Evolutionary conservation across 1,139 yeast species (phyloP), one percentile per base, ranked within the genome.

Genomic region (Scheffersomyces segobiensis): DNA sequence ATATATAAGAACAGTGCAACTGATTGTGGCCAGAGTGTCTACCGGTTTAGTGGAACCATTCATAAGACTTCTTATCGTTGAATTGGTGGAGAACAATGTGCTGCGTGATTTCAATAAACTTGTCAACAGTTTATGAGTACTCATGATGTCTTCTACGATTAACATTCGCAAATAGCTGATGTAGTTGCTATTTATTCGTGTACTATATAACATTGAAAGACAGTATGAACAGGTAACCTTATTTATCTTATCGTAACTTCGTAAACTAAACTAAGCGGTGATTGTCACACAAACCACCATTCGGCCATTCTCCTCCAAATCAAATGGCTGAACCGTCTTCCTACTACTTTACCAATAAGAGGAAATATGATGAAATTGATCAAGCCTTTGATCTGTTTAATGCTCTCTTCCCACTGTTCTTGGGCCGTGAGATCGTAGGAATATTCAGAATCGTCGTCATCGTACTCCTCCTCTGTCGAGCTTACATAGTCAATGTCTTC

Each of bases 341-440:
- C 97, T 50, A 90, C 65, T 49, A 87, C 80, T 70, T 87, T 88
- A 47, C 96, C 96, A 5, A 88, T 68, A 60, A 89, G 72, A 0
- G 97, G 97, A 55, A 89, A 77, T 52, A 90, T 67, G 18, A 90
- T 85, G 60, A 85, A 75, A 56, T 83, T 81, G 21, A 88, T 71
- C 52, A 91, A 76, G 14, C 80, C 82, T 52, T 82, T 82, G 54
- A 91, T 70, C 67, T 89, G 95, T 52, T 77, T 75, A 59, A 90
- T 67, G 54, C 91, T 87, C 66, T 88, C 93, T 57, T 90, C 95
- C 96, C 96, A 90, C 65, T 90, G 93, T 62, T 84, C 82, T 68
- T 89, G 93, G 0, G 92, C 91, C 3, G 74, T 53, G 46, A 65
- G 57, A 46, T 56, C 63, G 55, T 54, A 61, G 18, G 56, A 55